Conservation (phyloP, 805 yeast genomes). For the Wickerhamomyces alni region DNA sequence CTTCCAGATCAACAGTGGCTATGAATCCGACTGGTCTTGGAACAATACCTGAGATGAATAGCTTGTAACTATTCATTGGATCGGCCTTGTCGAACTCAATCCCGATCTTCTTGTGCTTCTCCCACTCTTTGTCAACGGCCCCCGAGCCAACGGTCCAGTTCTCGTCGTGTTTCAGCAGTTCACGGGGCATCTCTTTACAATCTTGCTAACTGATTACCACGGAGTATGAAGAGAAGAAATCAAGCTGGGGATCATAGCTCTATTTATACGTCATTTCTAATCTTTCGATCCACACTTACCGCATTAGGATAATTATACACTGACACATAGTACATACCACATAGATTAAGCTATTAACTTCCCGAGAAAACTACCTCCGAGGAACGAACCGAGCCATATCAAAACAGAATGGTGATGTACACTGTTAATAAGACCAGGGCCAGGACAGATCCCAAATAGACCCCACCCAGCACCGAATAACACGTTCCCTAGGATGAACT, state of each 20-base stretch:
- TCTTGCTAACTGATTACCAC: too few relatives aligned
- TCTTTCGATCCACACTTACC: neutral
- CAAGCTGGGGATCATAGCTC: neutral
- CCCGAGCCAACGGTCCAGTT: slow-evolving; percentile 3
- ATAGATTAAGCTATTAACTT: neutral
- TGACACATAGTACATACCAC: too few relatives aligned
- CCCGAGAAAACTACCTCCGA: neutral
- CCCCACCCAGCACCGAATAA: slow-evolving; percentile 53
- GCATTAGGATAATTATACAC: neutral
- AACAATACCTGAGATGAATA: slow-evolving; percentile 41
- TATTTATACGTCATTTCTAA: neutral
- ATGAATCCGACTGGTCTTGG: slow-evolving; percentile 58
- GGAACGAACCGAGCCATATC: slow-evolving; percentile 10
- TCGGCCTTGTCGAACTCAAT: slow-evolving; percentile 31
- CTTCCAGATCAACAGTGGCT: slow-evolving; percentile 38
- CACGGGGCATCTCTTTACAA: too few relatives aligned
- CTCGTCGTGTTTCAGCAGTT: neutral
- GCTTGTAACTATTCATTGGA: slow-evolving; percentile 36
- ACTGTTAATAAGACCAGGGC: slow-evolving; percentile 36
- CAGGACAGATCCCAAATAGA: slow-evolving; percentile 45
- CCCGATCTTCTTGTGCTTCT: slow-evolving; percentile 31
- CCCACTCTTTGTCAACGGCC: slow-evolving; percentile 1
- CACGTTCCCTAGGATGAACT: slow-evolving; percentile 35
- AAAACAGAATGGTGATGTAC: slow-evolving; percentile 7
- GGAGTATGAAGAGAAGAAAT: too few relatives aligned